Evolutionary conservation across 148 eudicot genomes (phyloP), one percentile per base, ranked within the genome.

Genomic region (Nepenthes mirabilis): DNA sequence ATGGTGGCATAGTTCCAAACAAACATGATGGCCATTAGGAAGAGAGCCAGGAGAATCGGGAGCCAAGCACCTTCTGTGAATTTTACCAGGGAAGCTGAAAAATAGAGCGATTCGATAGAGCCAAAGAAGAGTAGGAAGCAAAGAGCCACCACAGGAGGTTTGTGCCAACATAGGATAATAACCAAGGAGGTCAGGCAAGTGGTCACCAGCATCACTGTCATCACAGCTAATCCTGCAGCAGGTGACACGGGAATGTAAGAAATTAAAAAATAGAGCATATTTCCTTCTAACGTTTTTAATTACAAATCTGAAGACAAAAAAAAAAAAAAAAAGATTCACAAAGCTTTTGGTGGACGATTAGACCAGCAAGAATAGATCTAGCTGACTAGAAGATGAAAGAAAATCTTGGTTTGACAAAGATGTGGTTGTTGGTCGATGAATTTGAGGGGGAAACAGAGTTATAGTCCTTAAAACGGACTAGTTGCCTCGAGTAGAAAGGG

Each of bases 41-140:
- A 68, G 59, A 91, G 87, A 34, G 97, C 83, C 47, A 91, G 80
- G 58, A 87, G 87, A 64, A 91, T 85, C 0, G 97, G 97, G 36
- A 91, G 85, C 97, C 97, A 91, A 1, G 95, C 97, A 3, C 97
- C 97, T 63, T 91, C 95, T 6, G 78, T 71, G 57, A 91, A 91
- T 61, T 91, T 91, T 14, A 87, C 79, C n/a, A 91, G 68, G 37
- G 97, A 91, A 62, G 97, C 95, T 13, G 97, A 91, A 71, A 91
- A 87, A 80, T 91, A 91, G 10, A 87, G 87, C 11, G 83, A 62
- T 61, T 91, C 97, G 12, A 87, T 81, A 11, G 97, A 87, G 60
- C 97, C 97, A 12, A 91, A 91, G 74, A 91, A 76, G 51, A 91
- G 70, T n/a, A 91, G 74, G 76, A 91, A 91, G 33, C 70, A 60